phyloP scores from a whole-genome alignment of 306 rosid species.

The Fragaria nilgerrensis region DNA sequence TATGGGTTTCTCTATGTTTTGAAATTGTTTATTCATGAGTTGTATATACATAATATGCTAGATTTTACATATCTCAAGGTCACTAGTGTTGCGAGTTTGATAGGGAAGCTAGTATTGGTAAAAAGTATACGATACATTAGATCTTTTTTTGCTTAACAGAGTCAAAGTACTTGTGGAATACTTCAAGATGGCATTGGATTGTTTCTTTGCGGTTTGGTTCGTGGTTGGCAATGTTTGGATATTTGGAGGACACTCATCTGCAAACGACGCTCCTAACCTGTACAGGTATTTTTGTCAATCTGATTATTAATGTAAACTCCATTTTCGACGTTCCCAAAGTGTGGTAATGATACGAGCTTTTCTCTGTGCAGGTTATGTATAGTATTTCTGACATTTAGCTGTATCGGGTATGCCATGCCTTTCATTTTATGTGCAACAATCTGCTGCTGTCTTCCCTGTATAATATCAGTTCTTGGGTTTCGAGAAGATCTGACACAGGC shows the following conservation, averaged over 20 bases:
- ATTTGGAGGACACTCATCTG: conserved; percentile 87
- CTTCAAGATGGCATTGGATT: conserved; percentile 89
- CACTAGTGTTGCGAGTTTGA: conserved; percentile 1
- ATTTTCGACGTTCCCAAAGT: conserved; percentile 12
- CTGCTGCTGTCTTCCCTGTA: conserved; percentile 97
- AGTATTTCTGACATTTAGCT: conserved; percentile 91
- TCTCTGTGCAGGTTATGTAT: conserved; percentile 81
- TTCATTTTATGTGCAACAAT: conserved; percentile 96
- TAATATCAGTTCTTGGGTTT: conserved; percentile 91
- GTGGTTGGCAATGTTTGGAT: conserved; percentile 99
- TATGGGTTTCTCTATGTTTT: background rate
- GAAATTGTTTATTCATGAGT: background rate
- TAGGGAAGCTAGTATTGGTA: background rate
- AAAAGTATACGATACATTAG: conserved; percentile 17
- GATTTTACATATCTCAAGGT: conserved; percentile 1
- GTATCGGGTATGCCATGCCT: conserved; percentile 98
- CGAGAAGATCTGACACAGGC: conserved; percentile 81
- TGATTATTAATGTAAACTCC: background rate
- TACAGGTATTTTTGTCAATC: conserved; percentile 60
- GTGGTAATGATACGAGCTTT: conserved; percentile 15
- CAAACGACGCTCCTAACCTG: conserved; percentile 75
- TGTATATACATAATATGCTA: background rate
- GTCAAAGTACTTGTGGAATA: conserved; percentile 75
- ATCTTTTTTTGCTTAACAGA: conserved; percentile 41
- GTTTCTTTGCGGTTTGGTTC: conserved; percentile 97